Base-by-base conservation (phyloP, 495 filamentous ascomycete species). In the Chaetomidium leptoderma region DNA sequence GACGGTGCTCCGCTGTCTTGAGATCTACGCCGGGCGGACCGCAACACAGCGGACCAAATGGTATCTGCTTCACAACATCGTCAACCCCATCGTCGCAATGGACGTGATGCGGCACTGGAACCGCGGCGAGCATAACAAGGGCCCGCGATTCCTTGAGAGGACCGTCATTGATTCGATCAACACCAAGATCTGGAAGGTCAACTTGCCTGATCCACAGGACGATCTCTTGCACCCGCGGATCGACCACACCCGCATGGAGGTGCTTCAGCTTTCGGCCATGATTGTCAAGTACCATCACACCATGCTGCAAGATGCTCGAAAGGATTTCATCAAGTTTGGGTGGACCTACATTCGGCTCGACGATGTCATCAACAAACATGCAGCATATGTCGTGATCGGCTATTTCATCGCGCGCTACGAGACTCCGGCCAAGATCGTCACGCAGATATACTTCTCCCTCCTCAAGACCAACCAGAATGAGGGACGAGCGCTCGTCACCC, bases 341-440 rank as follows among this genome's bases (percentile, higher is more conserved):
- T 99, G 95, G 95, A 97, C 91, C 27, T 97, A 93, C 67, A 97
- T 97, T 56, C 85, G 90, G 17, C 83, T 99, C 23, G 95, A 99
- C 68, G 95, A 99, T 69, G 89, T 95, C 59, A 96, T 99, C 77
- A 97, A 97, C 76, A 99, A 99, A 67, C 91, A 97, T 69, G 95
- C 92, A 19, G 92, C 95, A 7, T 97, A 99, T 67, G 92, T 97
- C 11, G 81, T 97, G 4, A 95, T 97, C 60, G 92, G 88, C 9
- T 97, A 96, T 71, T 99, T 99, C 76, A 96, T 97, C 60, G 89
- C 90, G 0, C 87, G 93, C 61, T 99, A 95, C 63, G 95, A 99
- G 64, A 96, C 95, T 0, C 95, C 95, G 0, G 81, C 88, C 48
- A 97, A 97, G 78, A 97, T 99, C 50, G 91, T 92, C 3, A 86